Percentiles rank a stretch among this genome's conserved stretches.
Conservation (phyloP, 2,329 filamentous ascomycete species). For the Waltergamsia citrina region DNA sequence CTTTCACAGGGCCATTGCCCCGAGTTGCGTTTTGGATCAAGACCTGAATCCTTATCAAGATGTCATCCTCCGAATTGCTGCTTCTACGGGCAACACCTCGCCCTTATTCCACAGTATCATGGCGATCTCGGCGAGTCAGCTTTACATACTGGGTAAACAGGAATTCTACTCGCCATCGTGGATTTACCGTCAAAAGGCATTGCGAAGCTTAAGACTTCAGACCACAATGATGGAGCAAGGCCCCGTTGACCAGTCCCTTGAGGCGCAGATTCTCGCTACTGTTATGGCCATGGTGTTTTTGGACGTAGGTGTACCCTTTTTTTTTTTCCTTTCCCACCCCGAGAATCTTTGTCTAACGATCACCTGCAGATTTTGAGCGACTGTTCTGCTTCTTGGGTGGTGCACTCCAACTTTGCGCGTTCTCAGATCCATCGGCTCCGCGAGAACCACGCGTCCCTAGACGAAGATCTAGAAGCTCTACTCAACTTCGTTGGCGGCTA, state of each 20-base stretch:
- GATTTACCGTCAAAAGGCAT: constrained; percentile 9
- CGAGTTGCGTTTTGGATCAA: too few species aligned
- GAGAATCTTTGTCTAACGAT: too few species aligned
- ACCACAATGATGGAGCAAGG: constrained; percentile 6
- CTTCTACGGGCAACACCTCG: constrained; percentile 8
- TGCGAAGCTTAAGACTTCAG: constrained; percentile 9
- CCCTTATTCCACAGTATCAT: constrained; percentile 17
- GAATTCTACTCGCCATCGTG: constrained; percentile 10
- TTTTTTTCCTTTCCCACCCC: too few species aligned
- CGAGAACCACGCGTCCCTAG: constrained; percentile 1
- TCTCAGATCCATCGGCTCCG: constrained; percentile 8
- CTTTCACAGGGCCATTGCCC: too few species aligned
- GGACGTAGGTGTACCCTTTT: too few species aligned
- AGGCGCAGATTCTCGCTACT: constrained; percentile 11
- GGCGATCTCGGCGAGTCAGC: constrained; percentile 15
- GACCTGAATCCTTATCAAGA: too few species aligned
- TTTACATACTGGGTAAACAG: constrained; percentile 12
- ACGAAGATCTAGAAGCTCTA: constrained; percentile 9
- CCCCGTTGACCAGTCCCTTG: constrained; percentile 5
- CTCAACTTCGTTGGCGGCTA: constrained; percentile 15
- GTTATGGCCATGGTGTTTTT: constrained; percentile 14
- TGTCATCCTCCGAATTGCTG: constrained; percentile 14
- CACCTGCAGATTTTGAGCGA: constrained; percentile 12
- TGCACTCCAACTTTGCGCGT: constrained; percentile 14
- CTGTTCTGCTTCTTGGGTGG: constrained; percentile 15